A percentile compares a stretch with the other conserved stretches of the same genome.
phyloP scores from a whole-genome alignment of 2,329 filamentous ascomycete species.

The Macroventuria anomochaeta region DNA sequence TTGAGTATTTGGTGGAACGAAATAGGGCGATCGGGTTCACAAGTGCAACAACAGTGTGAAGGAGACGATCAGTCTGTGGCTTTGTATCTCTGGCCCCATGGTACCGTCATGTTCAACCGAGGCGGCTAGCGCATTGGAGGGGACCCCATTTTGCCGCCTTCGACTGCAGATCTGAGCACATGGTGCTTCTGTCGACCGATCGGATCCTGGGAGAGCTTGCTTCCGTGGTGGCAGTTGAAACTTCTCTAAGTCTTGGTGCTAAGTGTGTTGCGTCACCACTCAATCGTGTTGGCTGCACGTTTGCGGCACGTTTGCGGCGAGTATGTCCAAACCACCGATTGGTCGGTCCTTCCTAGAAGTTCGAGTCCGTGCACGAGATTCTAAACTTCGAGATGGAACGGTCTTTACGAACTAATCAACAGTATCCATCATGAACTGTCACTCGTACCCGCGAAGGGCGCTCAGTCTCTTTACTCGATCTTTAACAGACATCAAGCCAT shows the following conservation, averaged over 20 bases:
- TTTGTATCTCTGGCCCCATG: background rate
- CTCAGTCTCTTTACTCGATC: slow-evolving; percentile 34
- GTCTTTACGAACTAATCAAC: background rate
- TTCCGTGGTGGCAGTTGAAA: slow-evolving; percentile 11
- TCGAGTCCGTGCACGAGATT: slow-evolving; percentile 9
- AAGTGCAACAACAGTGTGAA: background rate
- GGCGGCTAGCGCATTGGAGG: slow-evolving; percentile 27
- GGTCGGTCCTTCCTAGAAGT: background rate
- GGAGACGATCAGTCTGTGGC: background rate
- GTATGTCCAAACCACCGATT: slow-evolving; percentile 13
- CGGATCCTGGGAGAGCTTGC: slow-evolving; percentile 2
- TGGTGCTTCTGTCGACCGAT: slow-evolving; percentile 9
- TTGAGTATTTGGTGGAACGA: background rate
- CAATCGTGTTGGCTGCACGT: no score
- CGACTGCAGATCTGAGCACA: slow-evolving; percentile 12
- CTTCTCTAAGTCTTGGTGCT: slow-evolving; percentile 9
- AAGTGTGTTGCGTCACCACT: slow-evolving; percentile 18
- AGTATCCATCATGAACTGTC: slow-evolving; percentile 37
- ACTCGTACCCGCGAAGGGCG: slow-evolving; percentile 31
- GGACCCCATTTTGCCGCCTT: slow-evolving; percentile 23
- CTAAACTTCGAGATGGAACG: slow-evolving; percentile 9
- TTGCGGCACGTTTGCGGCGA: slow-evolving; percentile 11
- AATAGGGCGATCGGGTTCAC: background rate
- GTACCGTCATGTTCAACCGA: slow-evolving; percentile 42
- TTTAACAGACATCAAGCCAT: slow-evolving; percentile 10